Evolutionary conservation across 1,139 yeast species (phyloP).

Genomic region (Debaryomycetaceae sp.): DNA sequence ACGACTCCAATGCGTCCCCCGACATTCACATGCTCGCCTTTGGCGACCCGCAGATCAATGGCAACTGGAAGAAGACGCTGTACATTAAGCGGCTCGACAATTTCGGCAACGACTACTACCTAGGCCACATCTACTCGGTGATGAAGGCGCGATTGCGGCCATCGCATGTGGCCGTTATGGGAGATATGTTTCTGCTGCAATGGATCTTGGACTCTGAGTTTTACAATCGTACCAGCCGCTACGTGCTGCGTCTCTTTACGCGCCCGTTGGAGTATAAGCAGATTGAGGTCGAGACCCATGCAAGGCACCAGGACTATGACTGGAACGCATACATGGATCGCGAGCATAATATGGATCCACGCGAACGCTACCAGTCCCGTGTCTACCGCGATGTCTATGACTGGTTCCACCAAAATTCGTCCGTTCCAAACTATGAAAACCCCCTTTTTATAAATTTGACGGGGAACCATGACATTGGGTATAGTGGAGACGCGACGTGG

Average conservation of each 20-base stretch:
- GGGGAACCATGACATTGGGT: constrained; percentile 95
- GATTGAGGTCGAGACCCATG: constrained; percentile 35
- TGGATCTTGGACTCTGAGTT: constrained; percentile 90
- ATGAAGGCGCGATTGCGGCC: constrained; percentile 61
- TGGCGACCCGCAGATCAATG: constrained; percentile 96
- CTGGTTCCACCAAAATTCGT: constrained; percentile 40
- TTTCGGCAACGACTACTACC: constrained; percentile 76
- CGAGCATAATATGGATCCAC: constrained; percentile 28
- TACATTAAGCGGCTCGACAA: constrained; percentile 70
- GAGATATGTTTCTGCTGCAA: constrained; percentile 89
- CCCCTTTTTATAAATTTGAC: constrained; percentile 71
- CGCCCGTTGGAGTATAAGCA: constrained; percentile 39
- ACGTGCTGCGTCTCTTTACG: constrained; percentile 52
- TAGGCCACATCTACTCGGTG: constrained; percentile 68
- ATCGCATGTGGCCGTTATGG: constrained; percentile 78
- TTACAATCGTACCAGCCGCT: constrained; percentile 64
- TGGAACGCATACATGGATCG: constrained; percentile 40
- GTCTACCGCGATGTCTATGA: constrained; percentile 52
- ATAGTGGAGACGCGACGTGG: constrained; percentile 88
- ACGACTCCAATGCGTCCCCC: constrained; percentile 10
- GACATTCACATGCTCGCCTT: constrained; percentile 65
- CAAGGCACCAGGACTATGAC: constrained; percentile 38
- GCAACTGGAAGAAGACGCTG: constrained; percentile 64
- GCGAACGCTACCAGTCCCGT: constrained; percentile 34
- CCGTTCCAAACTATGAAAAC: constrained; percentile 22